Percentiles rank a stretch among this genome's conserved stretches.
Conservation (phyloP, 805 yeast genomes). For the Isabelozyma heimii region DNA sequence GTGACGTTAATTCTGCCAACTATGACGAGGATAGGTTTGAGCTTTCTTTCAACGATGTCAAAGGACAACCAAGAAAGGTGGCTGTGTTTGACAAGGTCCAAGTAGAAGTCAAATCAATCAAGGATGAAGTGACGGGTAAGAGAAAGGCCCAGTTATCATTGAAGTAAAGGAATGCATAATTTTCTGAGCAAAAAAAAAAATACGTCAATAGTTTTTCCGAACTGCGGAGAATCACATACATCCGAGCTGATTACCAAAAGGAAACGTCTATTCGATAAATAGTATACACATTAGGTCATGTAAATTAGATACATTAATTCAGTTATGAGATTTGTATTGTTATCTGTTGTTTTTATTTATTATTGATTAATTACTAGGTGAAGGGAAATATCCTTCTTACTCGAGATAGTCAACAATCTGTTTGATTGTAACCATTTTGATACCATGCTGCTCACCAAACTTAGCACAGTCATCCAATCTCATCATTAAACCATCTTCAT, state of each 20-base stretch:
- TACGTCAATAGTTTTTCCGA: background rate
- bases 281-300: background rate
- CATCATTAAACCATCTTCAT: constrained; percentile 94
- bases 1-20: constrained; percentile 58
- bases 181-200: constrained; percentile 14
- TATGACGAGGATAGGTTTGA: constrained; percentile 79
- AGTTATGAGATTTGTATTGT: background rate
- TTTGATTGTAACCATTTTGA: constrained; percentile 78
- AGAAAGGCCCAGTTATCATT: constrained; percentile 80
- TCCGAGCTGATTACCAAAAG: background rate
- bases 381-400: background rate
- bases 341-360: too few species aligned
- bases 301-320: too few species aligned
- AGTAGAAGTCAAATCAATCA: constrained; percentile 76
- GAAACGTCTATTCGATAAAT: background rate
- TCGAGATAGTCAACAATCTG: constrained; percentile 57
- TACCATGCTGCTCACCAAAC: constrained; percentile 59
- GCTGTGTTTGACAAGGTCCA: constrained; percentile 81
- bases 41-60: constrained; percentile 52
- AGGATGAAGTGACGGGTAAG: constrained; percentile 88
- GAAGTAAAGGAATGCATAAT: constrained; percentile 24
- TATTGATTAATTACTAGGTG: too few species aligned
- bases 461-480: constrained; percentile 79
- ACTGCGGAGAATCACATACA: background rate
- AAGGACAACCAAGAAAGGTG: constrained; percentile 47